Percentiles rank a stretch among this genome's conserved stretches.
These are phyloP conservation scores for Yamadazyma mexicana DNA, from an alignment of 1,139 yeast genomes.

Conservation along the genomic window DNA sequence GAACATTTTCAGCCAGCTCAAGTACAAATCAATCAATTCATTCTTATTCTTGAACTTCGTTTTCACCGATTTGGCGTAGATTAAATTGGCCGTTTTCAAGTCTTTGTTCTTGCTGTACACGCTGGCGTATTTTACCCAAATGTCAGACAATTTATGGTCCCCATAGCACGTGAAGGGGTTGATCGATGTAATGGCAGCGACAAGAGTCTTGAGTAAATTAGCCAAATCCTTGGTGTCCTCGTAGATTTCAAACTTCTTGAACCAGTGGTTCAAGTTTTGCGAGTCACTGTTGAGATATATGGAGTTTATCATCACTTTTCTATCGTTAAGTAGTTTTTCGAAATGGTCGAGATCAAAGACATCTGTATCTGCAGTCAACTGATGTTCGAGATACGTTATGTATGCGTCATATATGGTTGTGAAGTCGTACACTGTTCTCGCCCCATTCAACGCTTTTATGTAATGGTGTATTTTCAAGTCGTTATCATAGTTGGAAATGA, in stretches of 20 bases:
- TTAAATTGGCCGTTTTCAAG: slow-evolving; percentile 58
- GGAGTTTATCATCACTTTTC: slow-evolving; percentile 63
- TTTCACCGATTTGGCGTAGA: slow-evolving; percentile 64
- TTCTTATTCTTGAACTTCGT: slow-evolving; percentile 66
- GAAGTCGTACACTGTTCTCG: slow-evolving; percentile 62
- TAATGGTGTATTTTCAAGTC: slow-evolving; percentile 41
- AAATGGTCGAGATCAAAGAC: slow-evolving; percentile 51
- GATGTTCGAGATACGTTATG: slow-evolving; percentile 32
- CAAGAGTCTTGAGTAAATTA: slow-evolving; percentile 56
- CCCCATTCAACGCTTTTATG: slow-evolving; percentile 46
- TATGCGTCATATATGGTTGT: slow-evolving; percentile 63
- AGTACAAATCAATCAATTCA: slow-evolving; percentile 69
- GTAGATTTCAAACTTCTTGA: slow-evolving; percentile 48
- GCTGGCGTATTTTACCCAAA: slow-evolving; percentile 74
- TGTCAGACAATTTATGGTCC: slow-evolving; percentile 39
- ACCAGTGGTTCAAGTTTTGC: slow-evolving; percentile 69
- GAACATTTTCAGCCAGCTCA: slow-evolving; percentile 72
- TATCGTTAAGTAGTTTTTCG: slow-evolving; percentile 54
- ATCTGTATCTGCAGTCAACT: slow-evolving; percentile 16
- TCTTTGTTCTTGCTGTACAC: slow-evolving; percentile 61
- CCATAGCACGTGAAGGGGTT: slow-evolving; percentile 58
- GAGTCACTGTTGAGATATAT: slow-evolving; percentile 63
- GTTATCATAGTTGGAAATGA: slow-evolving; percentile 29
- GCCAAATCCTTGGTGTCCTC: slow-evolving; percentile 28
- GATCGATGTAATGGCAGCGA: slow-evolving; percentile 65